Conservation (phyloP, 305 asterid genomes). For the Coffea humblotiana region DNA sequence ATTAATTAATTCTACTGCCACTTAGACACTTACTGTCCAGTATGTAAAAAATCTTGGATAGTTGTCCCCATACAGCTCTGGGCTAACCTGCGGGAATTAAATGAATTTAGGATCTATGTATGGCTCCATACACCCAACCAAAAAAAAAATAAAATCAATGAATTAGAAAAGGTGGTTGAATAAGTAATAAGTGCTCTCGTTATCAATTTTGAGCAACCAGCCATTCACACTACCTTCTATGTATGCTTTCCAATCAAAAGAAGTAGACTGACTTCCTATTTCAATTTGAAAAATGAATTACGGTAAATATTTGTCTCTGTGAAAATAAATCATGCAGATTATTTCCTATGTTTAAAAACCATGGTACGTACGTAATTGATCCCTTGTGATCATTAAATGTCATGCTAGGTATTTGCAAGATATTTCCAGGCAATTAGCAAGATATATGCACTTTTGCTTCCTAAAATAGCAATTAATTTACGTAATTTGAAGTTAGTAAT, state of each 20-base stretch:
- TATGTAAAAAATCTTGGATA: conserved; percentile 84
- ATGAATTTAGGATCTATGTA: conserved; percentile 24
- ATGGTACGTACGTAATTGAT: neutral
- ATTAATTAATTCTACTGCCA: no score
- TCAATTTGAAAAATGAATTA: neutral
- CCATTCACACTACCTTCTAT: neutral
- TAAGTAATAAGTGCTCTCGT: conserved; percentile 32
- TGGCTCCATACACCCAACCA: conserved; percentile 1
- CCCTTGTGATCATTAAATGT: neutral
- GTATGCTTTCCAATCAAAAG: neutral
- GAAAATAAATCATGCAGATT: neutral
- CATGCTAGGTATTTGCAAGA: neutral
- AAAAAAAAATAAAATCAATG: neutral
- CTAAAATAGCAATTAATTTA: neutral
- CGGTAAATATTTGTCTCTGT: neutral
- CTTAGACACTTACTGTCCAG: conserved; percentile 66
- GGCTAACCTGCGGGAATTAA: conserved; percentile 66
- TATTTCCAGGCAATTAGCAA: neutral
- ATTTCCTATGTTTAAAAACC: neutral
- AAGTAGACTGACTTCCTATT: neutral
- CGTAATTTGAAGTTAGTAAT: neutral
- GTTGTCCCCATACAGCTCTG: conserved; percentile 84
- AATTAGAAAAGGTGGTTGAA: conserved; percentile 40
- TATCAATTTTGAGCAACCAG: conserved; percentile 14
- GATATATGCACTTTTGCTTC: neutral